These are phyloP conservation scores for Oenanthe javanica DNA, from an alignment of 140 eudicot species.

Conservation along the genomic window DNA sequence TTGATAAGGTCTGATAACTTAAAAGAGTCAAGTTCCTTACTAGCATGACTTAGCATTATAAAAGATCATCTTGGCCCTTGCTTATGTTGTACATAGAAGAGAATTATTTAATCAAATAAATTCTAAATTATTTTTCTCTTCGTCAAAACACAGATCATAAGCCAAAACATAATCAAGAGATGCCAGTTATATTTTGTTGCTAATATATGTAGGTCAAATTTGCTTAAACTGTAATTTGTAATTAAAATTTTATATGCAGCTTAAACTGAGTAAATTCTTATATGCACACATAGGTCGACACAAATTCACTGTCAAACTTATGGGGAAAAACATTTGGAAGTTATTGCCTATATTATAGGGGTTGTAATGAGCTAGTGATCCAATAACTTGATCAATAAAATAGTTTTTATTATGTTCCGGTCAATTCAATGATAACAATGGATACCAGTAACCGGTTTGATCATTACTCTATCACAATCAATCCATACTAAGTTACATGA, in stretches of 20 bases:
- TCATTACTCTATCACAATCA: no score
- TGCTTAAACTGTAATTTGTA: neutral
- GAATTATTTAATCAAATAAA: neutral
- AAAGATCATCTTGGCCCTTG: neutral
- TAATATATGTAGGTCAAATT: neutral
- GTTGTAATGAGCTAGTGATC: neutral
- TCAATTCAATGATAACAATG: no score
- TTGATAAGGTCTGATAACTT: neutral
- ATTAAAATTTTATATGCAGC: neutral
- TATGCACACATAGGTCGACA: neutral
- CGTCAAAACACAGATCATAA: neutral
- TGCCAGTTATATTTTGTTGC: neutral
- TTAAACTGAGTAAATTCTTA: neutral
- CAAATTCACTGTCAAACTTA: neutral
- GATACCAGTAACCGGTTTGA: no score
- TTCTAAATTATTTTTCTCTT: neutral
- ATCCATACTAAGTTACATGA: no score
- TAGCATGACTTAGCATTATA: neutral
- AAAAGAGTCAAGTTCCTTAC: neutral
- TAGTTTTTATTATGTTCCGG: no score
- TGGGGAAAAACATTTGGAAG: neutral
- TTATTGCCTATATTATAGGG: neutral
- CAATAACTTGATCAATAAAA: no score
- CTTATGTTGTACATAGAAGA: neutral
- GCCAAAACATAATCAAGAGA: neutral